Conservation (phyloP, 495 filamentous ascomycete genomes). For the Aspergillus sparsus region DNA sequence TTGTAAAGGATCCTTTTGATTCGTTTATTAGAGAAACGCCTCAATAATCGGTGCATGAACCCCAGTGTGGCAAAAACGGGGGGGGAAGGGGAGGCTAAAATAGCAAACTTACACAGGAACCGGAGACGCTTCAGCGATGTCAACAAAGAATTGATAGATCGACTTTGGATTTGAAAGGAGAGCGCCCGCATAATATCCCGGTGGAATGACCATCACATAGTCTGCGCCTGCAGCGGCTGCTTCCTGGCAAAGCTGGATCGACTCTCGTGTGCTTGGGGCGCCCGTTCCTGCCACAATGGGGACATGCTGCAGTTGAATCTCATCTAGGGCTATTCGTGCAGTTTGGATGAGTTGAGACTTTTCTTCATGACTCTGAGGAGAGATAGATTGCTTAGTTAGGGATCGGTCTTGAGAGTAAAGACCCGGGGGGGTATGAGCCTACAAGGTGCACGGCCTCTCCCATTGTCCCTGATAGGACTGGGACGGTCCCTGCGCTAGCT, state of each 20-base stretch:
- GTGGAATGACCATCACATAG: conserved; percentile 6
- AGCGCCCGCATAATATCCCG: conserved; percentile 5
- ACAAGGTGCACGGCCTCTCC: conserved; percentile 2
- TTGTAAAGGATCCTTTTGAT: conserved; percentile 1
- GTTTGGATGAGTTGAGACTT: background rate
- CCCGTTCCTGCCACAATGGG: background rate
- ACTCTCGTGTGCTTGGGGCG: background rate
- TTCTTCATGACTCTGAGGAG: background rate
- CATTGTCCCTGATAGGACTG: background rate
- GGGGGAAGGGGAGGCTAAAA: background rate
- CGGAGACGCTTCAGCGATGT: conserved; percentile 1
- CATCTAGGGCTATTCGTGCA: background rate
- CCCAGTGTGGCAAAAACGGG: too few relatives aligned
- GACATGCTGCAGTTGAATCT: background rate
- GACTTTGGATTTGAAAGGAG: background rate
- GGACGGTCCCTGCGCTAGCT: background rate
- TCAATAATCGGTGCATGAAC: background rate
- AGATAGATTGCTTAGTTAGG: too few relatives aligned
- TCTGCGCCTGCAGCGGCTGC: background rate
- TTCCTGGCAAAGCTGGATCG: background rate
- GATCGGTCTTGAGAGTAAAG: too few relatives aligned
- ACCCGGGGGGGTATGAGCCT: background rate
- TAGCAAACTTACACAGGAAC: background rate
- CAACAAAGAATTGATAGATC: background rate
- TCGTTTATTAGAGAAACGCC: too few relatives aligned